Evolutionary conservation across 108 stramenopile species (phyloP).

Genomic region (Schizochytrium sp.): DNA sequence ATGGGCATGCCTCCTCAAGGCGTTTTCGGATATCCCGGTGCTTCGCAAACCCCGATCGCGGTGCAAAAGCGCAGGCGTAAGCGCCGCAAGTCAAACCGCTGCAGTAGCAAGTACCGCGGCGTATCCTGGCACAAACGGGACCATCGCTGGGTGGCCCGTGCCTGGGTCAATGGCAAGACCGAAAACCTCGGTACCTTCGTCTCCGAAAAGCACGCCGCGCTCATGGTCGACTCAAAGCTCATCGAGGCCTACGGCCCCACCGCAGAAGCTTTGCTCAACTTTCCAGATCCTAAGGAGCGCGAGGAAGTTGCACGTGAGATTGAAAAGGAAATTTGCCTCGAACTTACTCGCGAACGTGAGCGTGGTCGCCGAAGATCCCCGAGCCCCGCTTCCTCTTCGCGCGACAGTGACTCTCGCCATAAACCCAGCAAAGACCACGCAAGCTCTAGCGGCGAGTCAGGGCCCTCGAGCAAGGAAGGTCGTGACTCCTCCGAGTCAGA

Average conservation of each 20-base stretch:
- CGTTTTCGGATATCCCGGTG: not conserved
- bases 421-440: not conserved
- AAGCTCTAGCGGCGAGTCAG: not conserved
- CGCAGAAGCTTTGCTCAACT: not conserved
- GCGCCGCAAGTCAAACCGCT: not conserved
- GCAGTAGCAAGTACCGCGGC: constrained; percentile 1
- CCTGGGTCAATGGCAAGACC: constrained; percentile 9
- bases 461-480: not conserved
- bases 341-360: not conserved
- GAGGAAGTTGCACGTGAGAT: not conserved
- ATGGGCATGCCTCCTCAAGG: not conserved
- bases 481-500: not conserved
- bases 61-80: constrained; percentile 9
- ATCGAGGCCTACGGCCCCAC: constrained; percentile 3
- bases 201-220: not conserved
- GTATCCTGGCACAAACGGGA: constrained; percentile 11
- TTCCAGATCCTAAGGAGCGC: not conserved
- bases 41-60: not conserved
- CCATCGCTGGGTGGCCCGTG: not conserved
- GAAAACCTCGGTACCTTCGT: constrained; percentile 1
- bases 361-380: not conserved
- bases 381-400: too few species aligned
- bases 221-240: not conserved
- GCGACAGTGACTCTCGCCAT: too few species aligned
- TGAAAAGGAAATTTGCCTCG: not conserved